These are phyloP conservation scores for Pseudogymnoascus sp. DNA, from an alignment of 2,329 filamentous ascomycete genomes.

Conservation along the genomic window DNA sequence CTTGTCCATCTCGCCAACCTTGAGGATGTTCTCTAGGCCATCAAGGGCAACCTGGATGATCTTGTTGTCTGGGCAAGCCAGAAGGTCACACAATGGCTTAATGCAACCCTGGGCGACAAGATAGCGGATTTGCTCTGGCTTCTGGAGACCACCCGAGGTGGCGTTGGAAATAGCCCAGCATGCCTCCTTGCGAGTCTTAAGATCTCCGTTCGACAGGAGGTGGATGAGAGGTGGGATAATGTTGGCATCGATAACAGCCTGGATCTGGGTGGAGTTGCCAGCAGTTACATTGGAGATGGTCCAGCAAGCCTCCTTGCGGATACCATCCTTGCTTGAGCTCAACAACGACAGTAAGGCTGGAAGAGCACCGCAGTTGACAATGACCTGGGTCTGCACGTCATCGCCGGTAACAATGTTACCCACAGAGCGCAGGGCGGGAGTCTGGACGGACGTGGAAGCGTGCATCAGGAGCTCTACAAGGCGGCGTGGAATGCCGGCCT, in stretches of 20 bases:
- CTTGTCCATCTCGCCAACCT: slow-evolving; percentile 98
- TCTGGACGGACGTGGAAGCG: slow-evolving; percentile 95
- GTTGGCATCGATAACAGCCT: slow-evolving; percentile 91
- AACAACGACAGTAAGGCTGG: slow-evolving; percentile 87
- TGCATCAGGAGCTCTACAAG: slow-evolving; percentile 97
- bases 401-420: slow-evolving; percentile 98
- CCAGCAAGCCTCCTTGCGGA: slow-evolving; percentile 99
- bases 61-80: slow-evolving; percentile 97
- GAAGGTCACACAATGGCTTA: slow-evolving; percentile 89
- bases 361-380: slow-evolving; percentile 95
- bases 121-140: slow-evolving; percentile 97
- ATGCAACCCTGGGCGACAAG: slow-evolving; percentile 91
- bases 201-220: slow-evolving; percentile 88
- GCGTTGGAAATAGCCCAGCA: slow-evolving; percentile 99
- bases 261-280: slow-evolving; percentile 95
- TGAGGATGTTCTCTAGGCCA: slow-evolving; percentile 96
- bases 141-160: slow-evolving; percentile 93
- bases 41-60: slow-evolving; percentile 98
- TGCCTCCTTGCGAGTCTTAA: slow-evolving; percentile 98
- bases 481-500: slow-evolving; percentile 91
- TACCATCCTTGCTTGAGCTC: slow-evolving; percentile 96
- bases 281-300: slow-evolving; percentile 99
- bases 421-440: slow-evolving; percentile 89
- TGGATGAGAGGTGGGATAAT: slow-evolving; percentile 96
- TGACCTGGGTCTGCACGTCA: slow-evolving; percentile 97